These are phyloP conservation scores for Raddia guianensis DNA, from an alignment of 176 grass and related monocot genomes.

Conservation along the genomic window DNA sequence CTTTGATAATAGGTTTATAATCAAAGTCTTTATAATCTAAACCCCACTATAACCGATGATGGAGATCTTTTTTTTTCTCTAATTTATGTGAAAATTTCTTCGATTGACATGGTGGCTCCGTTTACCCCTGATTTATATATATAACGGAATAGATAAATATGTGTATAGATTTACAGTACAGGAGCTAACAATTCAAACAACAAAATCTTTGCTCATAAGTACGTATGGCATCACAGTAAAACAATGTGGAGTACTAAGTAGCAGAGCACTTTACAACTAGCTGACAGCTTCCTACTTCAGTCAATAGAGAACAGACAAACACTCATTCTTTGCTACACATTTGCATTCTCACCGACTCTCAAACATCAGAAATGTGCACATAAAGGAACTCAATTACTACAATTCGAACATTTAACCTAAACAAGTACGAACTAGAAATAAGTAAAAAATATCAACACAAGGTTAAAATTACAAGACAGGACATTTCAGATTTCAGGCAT, in stretches of 20 bases:
- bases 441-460: slow-evolving; percentile 1
- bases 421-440: slow-evolving; percentile 24
- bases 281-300: slow-evolving; percentile 35
- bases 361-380: slow-evolving; percentile 29
- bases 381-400: slow-evolving; percentile 14
- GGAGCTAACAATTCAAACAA: background rate
- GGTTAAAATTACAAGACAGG: slow-evolving; percentile 44
- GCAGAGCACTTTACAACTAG: slow-evolving; percentile 13
- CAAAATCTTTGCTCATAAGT: background rate
- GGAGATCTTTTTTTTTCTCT: too few species aligned
- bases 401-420: slow-evolving; percentile 27
- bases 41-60: too few species aligned
- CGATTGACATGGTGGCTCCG: too few species aligned
- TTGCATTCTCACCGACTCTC: background rate
- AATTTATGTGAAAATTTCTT: too few species aligned
- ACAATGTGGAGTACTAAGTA: background rate
- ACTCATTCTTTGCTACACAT: slow-evolving; percentile 32
- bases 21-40: too few species aligned
- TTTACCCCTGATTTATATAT: too few species aligned
- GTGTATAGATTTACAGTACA: background rate
- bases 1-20: too few species aligned
- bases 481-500: slow-evolving; percentile 35
- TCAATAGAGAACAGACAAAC: slow-evolving; percentile 7
- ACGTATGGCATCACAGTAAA: background rate
- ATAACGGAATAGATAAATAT: too few species aligned